phyloP scores from a whole-genome alignment of 2,329 filamentous ascomycete species.

The Fusarium sp. region DNA sequence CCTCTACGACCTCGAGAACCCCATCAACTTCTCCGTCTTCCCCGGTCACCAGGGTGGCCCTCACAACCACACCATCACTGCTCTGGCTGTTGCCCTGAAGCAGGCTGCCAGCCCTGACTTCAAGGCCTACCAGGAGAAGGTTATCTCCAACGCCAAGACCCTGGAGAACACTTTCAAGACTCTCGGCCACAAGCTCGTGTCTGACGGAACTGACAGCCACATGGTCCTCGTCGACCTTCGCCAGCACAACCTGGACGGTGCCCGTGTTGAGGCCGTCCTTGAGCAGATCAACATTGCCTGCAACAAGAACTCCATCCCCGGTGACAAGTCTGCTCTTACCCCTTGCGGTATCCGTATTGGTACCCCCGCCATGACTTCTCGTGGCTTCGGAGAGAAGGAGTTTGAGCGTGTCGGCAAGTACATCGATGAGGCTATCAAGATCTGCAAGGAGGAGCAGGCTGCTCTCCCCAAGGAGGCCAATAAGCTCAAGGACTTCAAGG shows the following conservation, averaged over 20 bases:
- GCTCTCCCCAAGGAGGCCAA: conserved; percentile 94
- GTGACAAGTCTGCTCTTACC: conserved; percentile 95
- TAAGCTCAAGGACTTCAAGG: conserved; percentile 99
- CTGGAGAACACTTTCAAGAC: conserved; percentile 85
- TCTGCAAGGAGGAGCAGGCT: conserved; percentile 87
- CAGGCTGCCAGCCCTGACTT: conserved; percentile 92
- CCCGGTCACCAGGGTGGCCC: conserved; percentile 98
- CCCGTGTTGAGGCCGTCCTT: conserved; percentile 92
- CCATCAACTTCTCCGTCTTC: conserved; percentile 99
- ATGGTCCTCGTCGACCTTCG: conserved; percentile 96
- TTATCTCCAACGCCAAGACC: conserved; percentile 91
- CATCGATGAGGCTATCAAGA: conserved; percentile 87
- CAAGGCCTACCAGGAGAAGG: conserved; percentile 91
- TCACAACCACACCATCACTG: conserved; percentile 99
- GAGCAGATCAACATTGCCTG: conserved; percentile 99
- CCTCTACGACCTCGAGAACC: conserved; percentile 90
- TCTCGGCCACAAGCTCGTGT: conserved; percentile 92
- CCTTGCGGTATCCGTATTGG: conserved; percentile 96
- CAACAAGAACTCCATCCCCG: conserved; percentile 99
- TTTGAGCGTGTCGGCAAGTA: conserved; percentile 90
- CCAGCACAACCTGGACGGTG: conserved; percentile 85
- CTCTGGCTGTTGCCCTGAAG: conserved; percentile 91
- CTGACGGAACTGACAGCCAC: conserved; percentile 96
- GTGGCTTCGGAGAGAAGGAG: conserved; percentile 91
- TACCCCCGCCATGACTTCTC: conserved; percentile 95